Evolutionary conservation across 441 rosid genomes (phyloP), one percentile per base, ranked within the genome.

Genomic region (Eutrema salsugineum): DNA sequence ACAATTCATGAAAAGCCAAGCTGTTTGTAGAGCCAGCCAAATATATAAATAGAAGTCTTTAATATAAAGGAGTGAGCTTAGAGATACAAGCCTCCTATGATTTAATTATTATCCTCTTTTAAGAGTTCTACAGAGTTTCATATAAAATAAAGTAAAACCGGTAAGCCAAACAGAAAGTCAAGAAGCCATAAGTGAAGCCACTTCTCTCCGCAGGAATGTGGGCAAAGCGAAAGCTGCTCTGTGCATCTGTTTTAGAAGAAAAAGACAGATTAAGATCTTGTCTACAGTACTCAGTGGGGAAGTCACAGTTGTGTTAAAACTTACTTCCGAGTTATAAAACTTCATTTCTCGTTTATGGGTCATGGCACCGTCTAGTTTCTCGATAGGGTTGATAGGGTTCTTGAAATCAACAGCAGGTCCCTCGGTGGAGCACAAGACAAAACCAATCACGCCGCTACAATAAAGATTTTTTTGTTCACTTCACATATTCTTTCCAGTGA

Each of bases 371-470:
- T 92, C 93, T 65, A 89, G 56, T 77, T 91, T 84, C 85, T 93
- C 98, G 5, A 93, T 89, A 5, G 97, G 99, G 81, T 95, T 95
- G 57, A 88, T 79, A n/a, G 99, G 99, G 73, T 88, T 85, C 85
- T 82, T 54, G 73, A 95, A 93, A 78, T 95, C 99, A 75, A 95
- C 90, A 62, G 77, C 68, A 0, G 89, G 91, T 5, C 98, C 99
- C 47, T 85, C 88, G 0, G 91, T 91, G 5, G 97, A 81, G 88
- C 98, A 91, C 49, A 92, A 38, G 66, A 95, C 69, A 74, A 92
- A 95, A 47, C 99, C 99, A 71, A 91, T 95, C 73, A 86, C 84
- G 39, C 99, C 97, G 59, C 98, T 95, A 80, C 83, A 78, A 63
- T 6, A 44, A 20, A 40, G 15, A 57, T 11, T 2, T 11, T 2